These are phyloP conservation scores for Alternaria brassicicola DNA, from an alignment of 2,329 filamentous ascomycete species.

Conservation along the genomic window DNA sequence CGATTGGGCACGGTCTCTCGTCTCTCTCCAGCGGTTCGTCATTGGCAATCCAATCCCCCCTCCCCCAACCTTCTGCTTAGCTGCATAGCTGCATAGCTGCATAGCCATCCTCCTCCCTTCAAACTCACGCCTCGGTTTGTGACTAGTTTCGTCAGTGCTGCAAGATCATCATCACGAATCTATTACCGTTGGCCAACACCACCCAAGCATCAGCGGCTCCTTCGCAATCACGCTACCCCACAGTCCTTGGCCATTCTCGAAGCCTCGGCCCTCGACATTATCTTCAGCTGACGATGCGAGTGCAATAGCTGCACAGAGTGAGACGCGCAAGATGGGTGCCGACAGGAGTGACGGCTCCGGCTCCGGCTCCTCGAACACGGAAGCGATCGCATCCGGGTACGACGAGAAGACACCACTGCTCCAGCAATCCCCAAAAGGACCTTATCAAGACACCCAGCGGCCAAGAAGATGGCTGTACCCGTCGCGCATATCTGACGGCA, in stretches of 20 bases:
- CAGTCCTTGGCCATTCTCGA: conserved; percentile 50
- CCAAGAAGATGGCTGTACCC: conserved; percentile 61
- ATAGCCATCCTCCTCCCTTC: neutral
- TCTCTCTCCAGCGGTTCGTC: conserved; percentile 15
- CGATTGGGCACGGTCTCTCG: conserved; percentile 16
- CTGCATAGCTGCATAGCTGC: conserved; percentile 5
- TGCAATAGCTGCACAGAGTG: conserved; percentile 35
- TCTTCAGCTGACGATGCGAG: conserved; percentile 45
- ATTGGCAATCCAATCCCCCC: too few relatives aligned
- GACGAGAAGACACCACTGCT: conserved; percentile 76
- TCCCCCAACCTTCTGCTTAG: conserved; percentile 45
- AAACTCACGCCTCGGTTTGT: conserved; percentile 6
- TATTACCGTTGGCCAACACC: neutral
- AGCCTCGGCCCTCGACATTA: conserved; percentile 29
- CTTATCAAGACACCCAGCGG: conserved; percentile 42
- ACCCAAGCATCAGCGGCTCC: conserved; percentile 4
- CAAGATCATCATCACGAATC: conserved; percentile 1
- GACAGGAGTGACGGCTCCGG: conserved; percentile 24
- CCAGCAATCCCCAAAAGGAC: conserved; percentile 35
- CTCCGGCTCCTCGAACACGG: conserved; percentile 32
- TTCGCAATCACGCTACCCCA: conserved; percentile 13
- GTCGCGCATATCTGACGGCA: conserved; percentile 70
- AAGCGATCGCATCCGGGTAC: conserved; percentile 44
- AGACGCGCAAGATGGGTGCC: conserved; percentile 42
- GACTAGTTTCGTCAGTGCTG: neutral